Base-by-base conservation (phyloP, 2,329 filamentous ascomycete species). In the Trichoderma breve region DNA sequence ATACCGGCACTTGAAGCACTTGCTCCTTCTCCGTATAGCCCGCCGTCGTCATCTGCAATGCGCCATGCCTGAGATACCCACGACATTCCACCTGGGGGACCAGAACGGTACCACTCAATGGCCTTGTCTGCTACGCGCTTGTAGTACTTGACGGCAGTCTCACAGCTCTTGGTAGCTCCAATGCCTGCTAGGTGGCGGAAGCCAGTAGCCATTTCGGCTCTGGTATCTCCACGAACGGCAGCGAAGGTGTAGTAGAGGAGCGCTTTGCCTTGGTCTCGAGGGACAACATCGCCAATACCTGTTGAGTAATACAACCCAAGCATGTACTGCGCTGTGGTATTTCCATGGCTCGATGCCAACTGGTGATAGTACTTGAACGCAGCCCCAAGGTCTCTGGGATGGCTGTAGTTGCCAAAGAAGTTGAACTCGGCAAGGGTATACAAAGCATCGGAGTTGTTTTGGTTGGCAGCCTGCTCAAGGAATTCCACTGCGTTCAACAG, bases 261-360 rank as follows among this genome's bases (percentile, higher is more conserved):
- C 4, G 96, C 94, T 81, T 94, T 95, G 12, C 95, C 95, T 82
- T 98, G 96, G 77, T 99, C 93, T 57, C 89, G 88, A 79, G 93
- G 89, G 6, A 97, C 93, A 1, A 91, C 91, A 36, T 90, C 90
- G 18, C 93, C 95, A 72, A 99, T 87, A 0, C 96, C 96, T 0
- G 96, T 99, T 43, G 95, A 95, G 82, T 99, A 95, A 88, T 97
- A 96, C 76, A 99, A 90, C 0, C 93, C 96, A 61, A 98, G 80
- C 95, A 99, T 98, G 82, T 97, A 92, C 80, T 98, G 94, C 1
- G 96, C 96, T 14, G 95, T 97, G 75, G 90, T 92, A 81, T 99
- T 98, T 58, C 95, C 96, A 75, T 92, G 88, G 72, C 91, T 81
- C 21, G 87, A 86, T 3, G 95, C 93, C 69, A 99, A 87, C 73